Evolutionary conservation across 2,329 filamentous ascomycete genomes (phyloP).

Genomic region (Arthrocladium fulminans): DNA sequence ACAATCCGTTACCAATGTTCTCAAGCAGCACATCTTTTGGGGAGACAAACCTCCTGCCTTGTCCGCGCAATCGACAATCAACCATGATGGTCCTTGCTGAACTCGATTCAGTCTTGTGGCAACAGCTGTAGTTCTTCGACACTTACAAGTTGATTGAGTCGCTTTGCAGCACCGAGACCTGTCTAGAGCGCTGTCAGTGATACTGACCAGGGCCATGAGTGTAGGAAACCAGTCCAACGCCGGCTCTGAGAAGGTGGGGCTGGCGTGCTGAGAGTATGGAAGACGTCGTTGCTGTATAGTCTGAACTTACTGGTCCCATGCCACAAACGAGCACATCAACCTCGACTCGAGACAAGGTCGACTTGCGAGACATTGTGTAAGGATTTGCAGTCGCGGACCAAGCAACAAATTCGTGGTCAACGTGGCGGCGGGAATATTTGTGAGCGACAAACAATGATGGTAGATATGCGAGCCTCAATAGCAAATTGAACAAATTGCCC

Average conservation of each 20-base stretch:
- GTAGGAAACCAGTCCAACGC: neutral
- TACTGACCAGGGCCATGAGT: too few relatives aligned
- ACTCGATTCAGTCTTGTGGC: neutral
- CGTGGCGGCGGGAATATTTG: neutral
- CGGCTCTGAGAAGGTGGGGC: neutral
- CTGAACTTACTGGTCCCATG: constrained; percentile 58
- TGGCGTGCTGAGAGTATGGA: neutral
- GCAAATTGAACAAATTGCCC: neutral
- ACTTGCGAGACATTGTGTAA: constrained; percentile 5
- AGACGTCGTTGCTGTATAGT: neutral
- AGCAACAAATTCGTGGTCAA: neutral
- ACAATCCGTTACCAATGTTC: constrained; percentile 59
- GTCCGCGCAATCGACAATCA: constrained; percentile 88
- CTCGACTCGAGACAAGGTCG: constrained; percentile 47
- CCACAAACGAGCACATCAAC: constrained; percentile 98
- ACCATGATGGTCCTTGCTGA: constrained; percentile 84
- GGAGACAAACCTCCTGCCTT: constrained; percentile 82
- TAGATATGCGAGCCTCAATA: neutral
- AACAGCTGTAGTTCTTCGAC: neutral
- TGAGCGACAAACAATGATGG: neutral
- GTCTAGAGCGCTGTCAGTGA: constrained; percentile 39
- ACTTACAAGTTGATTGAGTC: constrained; percentile 87
- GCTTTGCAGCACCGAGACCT: constrained; percentile 94
- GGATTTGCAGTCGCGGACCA: neutral
- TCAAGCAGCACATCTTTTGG: constrained; percentile 87